Evolutionary conservation across 139 green algal species (phyloP).

Genomic region (Haematococcus sp.): DNA sequence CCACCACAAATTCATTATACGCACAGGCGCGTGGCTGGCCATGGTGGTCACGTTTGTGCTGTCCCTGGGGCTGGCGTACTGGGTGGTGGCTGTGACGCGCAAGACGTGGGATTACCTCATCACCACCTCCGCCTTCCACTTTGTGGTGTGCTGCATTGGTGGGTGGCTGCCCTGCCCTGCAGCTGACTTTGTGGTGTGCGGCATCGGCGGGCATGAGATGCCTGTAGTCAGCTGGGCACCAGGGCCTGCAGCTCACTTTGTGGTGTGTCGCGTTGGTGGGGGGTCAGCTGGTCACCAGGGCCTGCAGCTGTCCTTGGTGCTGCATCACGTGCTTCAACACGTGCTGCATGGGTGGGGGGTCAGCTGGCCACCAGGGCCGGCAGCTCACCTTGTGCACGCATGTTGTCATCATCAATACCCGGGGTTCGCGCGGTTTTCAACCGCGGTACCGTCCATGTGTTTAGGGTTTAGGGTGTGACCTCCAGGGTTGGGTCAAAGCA

Average conservation of each 20-base stretch:
- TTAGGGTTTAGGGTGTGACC: no score
- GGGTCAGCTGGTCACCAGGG: neutral
- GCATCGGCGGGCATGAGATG: neutral
- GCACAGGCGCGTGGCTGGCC: slow-evolving; percentile 39
- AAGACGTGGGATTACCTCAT: slow-evolving; percentile 50
- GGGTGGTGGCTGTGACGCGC: slow-evolving; percentile 31
- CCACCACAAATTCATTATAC: no score
- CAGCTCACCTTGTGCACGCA: neutral
- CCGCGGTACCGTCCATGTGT: no score
- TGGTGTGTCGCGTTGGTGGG: neutral
- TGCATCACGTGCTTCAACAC: neutral
- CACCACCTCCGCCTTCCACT: slow-evolving; percentile 33
- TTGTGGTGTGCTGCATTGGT: slow-evolving; percentile 44
- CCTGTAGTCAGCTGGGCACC: neutral
- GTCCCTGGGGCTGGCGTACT: slow-evolving; percentile 33
- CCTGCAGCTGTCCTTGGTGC: neutral
- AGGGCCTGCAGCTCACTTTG: neutral
- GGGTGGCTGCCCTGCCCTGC: neutral
- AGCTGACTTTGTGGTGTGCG: neutral
- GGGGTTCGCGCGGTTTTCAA: no score
- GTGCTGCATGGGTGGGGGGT: neutral
- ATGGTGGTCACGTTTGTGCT: slow-evolving; percentile 40
- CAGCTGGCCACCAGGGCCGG: neutral
- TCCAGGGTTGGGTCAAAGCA: no score
- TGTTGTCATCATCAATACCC: no score